phyloP scores from a whole-genome alignment of 2,329 filamentous ascomycete genomes.

The Pseudophaeomoniella oleicola region DNA sequence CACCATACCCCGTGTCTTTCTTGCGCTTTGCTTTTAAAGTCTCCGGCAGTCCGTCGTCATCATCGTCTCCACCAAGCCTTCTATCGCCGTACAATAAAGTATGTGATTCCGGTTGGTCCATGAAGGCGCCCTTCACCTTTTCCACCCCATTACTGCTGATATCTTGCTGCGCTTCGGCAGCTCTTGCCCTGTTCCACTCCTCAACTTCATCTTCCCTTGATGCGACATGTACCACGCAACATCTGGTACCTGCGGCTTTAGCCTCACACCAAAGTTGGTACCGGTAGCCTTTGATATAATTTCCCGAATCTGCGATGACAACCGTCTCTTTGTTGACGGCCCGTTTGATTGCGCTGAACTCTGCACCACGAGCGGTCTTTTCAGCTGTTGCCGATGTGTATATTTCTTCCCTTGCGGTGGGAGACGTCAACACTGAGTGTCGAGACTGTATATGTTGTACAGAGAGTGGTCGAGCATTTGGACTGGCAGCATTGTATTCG shows the following conservation, averaged over 20 bases:
- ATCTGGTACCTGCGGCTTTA: slow-evolving; percentile 46
- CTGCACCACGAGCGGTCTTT: slow-evolving; percentile 48
- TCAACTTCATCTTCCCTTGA: slow-evolving; percentile 12
- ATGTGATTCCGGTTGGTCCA: slow-evolving; percentile 10
- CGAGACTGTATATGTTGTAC: slow-evolving; percentile 36
- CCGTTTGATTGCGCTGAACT: slow-evolving; percentile 47
- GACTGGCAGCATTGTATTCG: slow-evolving; percentile 2
- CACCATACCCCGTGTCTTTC: slow-evolving; percentile 5
- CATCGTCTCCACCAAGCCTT: slow-evolving; percentile 2
- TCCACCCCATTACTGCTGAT: slow-evolving; percentile 4
- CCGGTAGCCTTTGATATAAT: slow-evolving; percentile 55
- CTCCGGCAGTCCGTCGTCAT: not conserved
- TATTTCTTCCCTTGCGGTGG: slow-evolving; percentile 24
- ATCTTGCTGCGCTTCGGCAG: slow-evolving; percentile 4
- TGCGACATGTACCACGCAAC: slow-evolving; percentile 38
- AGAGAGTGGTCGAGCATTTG: slow-evolving; percentile 23
- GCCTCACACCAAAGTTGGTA: slow-evolving; percentile 56
- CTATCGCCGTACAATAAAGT: slow-evolving; percentile 13
- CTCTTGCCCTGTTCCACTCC: slow-evolving; percentile 11
- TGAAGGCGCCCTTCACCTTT: not conserved
- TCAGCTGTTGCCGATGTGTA: slow-evolving; percentile 22
- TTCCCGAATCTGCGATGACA: slow-evolving; percentile 49
- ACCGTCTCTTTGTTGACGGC: slow-evolving; percentile 41
- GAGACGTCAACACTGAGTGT: slow-evolving; percentile 38
- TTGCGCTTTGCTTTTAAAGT: not conserved